Conservation (phyloP, 345 rosid genomes). For the Euphorbia lathyris region DNA sequence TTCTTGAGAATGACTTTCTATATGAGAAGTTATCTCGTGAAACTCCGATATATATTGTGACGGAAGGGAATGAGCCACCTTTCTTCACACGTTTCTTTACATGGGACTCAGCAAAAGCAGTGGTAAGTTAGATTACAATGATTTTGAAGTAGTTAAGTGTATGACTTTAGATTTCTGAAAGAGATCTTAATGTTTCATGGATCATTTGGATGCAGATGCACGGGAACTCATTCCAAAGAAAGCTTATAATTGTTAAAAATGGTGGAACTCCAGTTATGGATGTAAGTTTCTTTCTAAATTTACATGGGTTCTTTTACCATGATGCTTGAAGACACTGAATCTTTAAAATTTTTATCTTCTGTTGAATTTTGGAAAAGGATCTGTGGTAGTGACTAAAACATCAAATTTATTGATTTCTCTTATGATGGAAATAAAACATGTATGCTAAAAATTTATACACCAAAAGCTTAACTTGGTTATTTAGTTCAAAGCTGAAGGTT, state of each 20-base stretch:
- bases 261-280: conserved; percentile 64
- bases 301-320: not conserved
- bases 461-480: not conserved
- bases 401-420: not conserved
- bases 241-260: conserved; percentile 69
- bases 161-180: not conserved
- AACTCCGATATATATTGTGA: conserved; percentile 65
- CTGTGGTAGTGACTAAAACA: not conserved
- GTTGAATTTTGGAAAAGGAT: not conserved
- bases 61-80: conserved; percentile 91
- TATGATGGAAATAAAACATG: not conserved
- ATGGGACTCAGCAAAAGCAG: conserved; percentile 87
- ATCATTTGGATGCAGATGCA: conserved; percentile 59
- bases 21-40: conserved; percentile 64
- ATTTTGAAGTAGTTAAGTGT: conserved; percentile 5
- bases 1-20: conserved; percentile 70
- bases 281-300: conserved; percentile 44
- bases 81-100: conserved; percentile 91
- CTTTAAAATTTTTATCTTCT: too few relatives aligned
- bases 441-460: not conserved
- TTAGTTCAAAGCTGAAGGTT: not conserved
- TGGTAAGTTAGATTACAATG: conserved; percentile 45
- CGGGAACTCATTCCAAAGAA: conserved; percentile 94
- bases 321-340: not conserved
- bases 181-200: conserved; percentile 7